Evolutionary conservation across 352 stramenopile genomes (phyloP), one percentile per base, ranked within the genome.

Genomic region (Globisporangium recalcitrans): DNA sequence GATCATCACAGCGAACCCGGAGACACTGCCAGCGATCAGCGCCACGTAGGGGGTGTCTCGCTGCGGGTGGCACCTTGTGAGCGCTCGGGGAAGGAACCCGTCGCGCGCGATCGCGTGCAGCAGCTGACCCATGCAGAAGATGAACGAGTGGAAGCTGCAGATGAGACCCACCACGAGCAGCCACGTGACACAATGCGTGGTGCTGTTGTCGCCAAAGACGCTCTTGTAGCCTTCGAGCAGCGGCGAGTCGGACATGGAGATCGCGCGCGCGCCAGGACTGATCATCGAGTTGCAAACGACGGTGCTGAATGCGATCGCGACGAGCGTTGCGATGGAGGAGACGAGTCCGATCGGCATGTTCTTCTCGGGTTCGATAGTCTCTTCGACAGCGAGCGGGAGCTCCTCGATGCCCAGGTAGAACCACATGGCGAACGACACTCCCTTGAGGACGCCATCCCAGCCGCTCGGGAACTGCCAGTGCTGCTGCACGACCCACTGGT

Each of bases 51-150:
- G 74, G 31, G 78, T 90, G 31, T 71, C 73, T 19, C 68, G 65
- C 4, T 67, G 77, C 26, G 75, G 70, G 0, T 42, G 36, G n/a
- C 3, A 80, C 14, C 10, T 46, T 73, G 9, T 87, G 22, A 90
- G 54, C n/a, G 81, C 49, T 26, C 75, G 58, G 0, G 80, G 78
- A 19, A 90, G 60, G 49, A 69, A 90, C 3, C 80, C 80, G 49
- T 90, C 78, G 11, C 78, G 76, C 24, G 80, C 80, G 59, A 90
- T 90, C 14, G 80, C 80, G 52, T 74, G 83, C 26, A 87, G 61
- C 49, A 89, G 46, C n/a, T 81, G 76, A 14, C 80, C 80, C 80
- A 90, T 90, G 68, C 80, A 90, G 55, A 81, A 90, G n/a, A 90
- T 78, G 60, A 90, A 90, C 60, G 78, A 90, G 71, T 88, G 78